Evolutionary conservation across 2,329 filamentous ascomycete genomes (phyloP).

Genomic region (Phialophora verrucosa): DNA sequence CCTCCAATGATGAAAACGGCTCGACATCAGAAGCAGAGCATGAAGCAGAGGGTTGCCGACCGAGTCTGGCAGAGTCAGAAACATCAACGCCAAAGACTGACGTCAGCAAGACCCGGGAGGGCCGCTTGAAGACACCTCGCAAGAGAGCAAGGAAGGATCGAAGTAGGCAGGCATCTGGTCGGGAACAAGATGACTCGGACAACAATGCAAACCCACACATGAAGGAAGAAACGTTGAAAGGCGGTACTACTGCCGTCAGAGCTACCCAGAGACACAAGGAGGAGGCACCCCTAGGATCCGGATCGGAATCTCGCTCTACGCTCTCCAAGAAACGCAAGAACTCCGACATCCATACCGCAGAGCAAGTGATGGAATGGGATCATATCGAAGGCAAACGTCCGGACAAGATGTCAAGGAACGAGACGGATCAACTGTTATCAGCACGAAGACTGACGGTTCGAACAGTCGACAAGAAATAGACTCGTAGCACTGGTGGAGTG

Average conservation of each 20-base stretch:
- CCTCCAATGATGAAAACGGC: not conserved
- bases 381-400: not conserved
- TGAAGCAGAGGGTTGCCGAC: no score
- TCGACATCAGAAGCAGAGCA: not conserved
- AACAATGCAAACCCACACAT: not conserved
- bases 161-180: not conserved
- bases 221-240: not conserved
- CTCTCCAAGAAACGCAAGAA: constrained; percentile 1
- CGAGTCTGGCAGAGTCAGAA: not conserved
- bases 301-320: not conserved
- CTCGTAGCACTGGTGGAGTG: no score
- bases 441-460: no score
- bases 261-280: not conserved
- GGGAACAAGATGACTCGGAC: not conserved
- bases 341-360: no score
- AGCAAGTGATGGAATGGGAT: not conserved
- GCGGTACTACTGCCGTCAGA: not conserved
- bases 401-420: not conserved
- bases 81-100: not conserved
- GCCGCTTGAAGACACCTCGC: not conserved
- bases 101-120: not conserved
- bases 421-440: no score
- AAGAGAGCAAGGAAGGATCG: not conserved
- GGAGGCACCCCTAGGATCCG: not conserved
- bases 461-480: no score